Base-by-base conservation (phyloP, 2,329 filamentous ascomycete species). In the Sporothrix humicola region DNA sequence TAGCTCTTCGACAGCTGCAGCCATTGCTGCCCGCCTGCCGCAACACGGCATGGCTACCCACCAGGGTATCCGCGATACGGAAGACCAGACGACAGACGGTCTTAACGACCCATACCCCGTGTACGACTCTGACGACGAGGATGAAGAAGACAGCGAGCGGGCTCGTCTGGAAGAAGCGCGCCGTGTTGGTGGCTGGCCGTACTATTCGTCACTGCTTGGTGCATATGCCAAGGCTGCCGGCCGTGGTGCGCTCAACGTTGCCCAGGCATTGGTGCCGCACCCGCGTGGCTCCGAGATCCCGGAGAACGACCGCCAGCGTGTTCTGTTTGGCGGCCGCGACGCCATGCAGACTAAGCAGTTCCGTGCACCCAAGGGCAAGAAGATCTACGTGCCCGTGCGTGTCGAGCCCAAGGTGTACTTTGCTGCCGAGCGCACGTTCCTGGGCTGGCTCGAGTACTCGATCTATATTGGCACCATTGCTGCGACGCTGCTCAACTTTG, bases 351-450 rank as follows among this genome's bases (percentile, higher is more conserved):
- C 81, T 44, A 88, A 86, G 81, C 86, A 83, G 77, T 89, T 94
- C 84, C 91, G 90, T 80, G 92, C 93, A 9, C 93, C 93, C 13
- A 91, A 89, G 81, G 93, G 93, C 72, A 95, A 95, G 89, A 93
- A 93, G 81, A 98, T 99, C 74, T 95, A 98, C 79, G 96, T 99
- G 31, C 95, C 95, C 15, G 92, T 98, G 72, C 91, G 96, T 68
- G 95, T 99, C 48, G 96, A 99, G 82, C 96, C 96, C 48, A 99
- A 99, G 84, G 96, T 99, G 69, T 97, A 94, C 82, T 97, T 99
- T 80, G 96, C 96, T 26, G 95, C 94, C 0, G 96, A 99, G 83
- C 90, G 96, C 76, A 99, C 96, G 0, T 99, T 98, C 83, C 87
- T 99, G 73, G 93, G 94, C 76, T 99, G 96, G 92, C 92, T 99